phyloP scores from a whole-genome alignment of 192 early-diverging fungal species.

The Paraglomus brasilianum region DNA sequence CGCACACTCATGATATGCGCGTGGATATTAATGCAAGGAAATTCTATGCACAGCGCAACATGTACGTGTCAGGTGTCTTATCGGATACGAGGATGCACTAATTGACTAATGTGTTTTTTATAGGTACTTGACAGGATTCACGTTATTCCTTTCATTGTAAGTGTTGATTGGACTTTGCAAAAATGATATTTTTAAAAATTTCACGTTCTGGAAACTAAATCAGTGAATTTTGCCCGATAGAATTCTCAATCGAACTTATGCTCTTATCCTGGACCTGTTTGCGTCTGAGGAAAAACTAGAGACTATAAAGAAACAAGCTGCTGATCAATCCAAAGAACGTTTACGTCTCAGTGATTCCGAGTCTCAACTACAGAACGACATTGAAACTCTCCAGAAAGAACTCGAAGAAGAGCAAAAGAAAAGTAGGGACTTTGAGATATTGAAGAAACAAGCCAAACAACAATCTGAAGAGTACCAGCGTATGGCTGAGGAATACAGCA shows the following conservation, averaged over 20 bases:
- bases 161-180: neutral
- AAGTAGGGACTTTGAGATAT: conserved; percentile 39
- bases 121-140: conserved; percentile 61
- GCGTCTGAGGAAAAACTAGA: conserved; percentile 52
- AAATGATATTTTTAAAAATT: too few relatives aligned
- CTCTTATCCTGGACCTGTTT: conserved; percentile 49
- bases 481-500: conserved; percentile 41
- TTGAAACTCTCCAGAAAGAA: conserved; percentile 34
- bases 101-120: neutral
- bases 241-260: conserved; percentile 58
- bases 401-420: conserved; percentile 28
- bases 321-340: conserved; percentile 42
- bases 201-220: neutral
- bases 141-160: conserved; percentile 51
- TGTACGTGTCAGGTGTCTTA: conserved; percentile 37
- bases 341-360: conserved; percentile 37
- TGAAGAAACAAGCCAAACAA: conserved; percentile 47
- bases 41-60: conserved; percentile 60
- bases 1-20: conserved; percentile 38
- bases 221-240: conserved; percentile 15
- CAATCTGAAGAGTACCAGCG: conserved; percentile 44
- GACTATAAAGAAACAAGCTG: conserved; percentile 41
- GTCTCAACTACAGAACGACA: conserved; percentile 36
- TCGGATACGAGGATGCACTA: neutral
- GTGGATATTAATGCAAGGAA: conserved; percentile 44